Percentiles rank a stretch among this genome's conserved stretches.
These are phyloP conservation scores for Aegle marmelos DNA, from an alignment of 345 rosid genomes.

Conservation along the genomic window DNA sequence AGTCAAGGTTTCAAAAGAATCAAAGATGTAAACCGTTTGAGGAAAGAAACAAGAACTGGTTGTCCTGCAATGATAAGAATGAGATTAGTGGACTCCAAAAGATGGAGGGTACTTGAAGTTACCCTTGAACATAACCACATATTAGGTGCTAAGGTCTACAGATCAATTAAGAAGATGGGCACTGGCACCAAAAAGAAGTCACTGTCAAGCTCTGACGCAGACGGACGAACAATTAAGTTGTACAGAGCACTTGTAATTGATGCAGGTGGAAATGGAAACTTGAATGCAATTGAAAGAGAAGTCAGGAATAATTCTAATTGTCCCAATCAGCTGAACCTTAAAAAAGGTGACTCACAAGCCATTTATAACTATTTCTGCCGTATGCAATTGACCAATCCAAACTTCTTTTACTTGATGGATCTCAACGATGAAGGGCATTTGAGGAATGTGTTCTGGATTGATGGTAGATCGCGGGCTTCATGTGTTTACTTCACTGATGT, in stretches of 20 bases:
- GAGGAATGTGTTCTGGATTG: constrained; percentile 66
- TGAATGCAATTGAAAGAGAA: constrained; percentile 32
- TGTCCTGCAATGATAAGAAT: constrained; percentile 81
- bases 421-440: constrained; percentile 61
- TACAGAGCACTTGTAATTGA: constrained; percentile 56
- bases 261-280: constrained; percentile 38
- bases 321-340: constrained; percentile 43
- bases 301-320: constrained; percentile 24
- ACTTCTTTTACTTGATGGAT: constrained; percentile 69
- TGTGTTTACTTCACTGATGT: constrained; percentile 57
- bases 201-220: constrained; percentile 48
- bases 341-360: constrained; percentile 55
- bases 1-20: constrained; percentile 75
- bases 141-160: constrained; percentile 44
- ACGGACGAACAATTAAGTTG: constrained; percentile 50
- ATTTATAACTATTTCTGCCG: constrained; percentile 59
- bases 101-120: constrained; percentile 71
- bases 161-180: constrained; percentile 40
- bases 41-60: constrained; percentile 78
- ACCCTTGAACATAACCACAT: constrained; percentile 72
- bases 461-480: constrained; percentile 56
- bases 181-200: constrained; percentile 47
- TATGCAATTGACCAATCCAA: constrained; percentile 66
- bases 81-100: constrained; percentile 70
- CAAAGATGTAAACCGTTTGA: constrained; percentile 57